A percentile compares a stretch with the other conserved stretches of the same genome.
Conservation (phyloP, 176 grass and related monocot genomes). For the Echinochloa phyllopogon region DNA sequence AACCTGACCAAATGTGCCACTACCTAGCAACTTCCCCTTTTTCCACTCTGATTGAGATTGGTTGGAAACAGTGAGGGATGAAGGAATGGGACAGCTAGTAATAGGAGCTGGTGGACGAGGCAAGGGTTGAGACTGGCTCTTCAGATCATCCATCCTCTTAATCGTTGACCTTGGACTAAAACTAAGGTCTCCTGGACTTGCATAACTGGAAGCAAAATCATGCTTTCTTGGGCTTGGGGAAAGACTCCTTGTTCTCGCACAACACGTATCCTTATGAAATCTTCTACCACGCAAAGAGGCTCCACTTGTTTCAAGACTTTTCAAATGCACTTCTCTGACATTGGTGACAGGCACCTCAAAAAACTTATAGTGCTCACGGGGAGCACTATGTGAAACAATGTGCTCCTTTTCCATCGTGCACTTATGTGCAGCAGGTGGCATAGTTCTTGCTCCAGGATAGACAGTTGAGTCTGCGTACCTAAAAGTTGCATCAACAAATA, state of each 20-base stretch:
- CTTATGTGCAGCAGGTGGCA: constrained; percentile 22
- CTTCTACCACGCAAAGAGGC: constrained; percentile 44
- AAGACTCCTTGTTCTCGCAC: constrained; percentile 58
- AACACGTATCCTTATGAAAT: constrained; percentile 59
- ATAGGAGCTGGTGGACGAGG: constrained; percentile 47
- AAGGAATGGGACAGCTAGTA: constrained; percentile 29
- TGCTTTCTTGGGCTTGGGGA: constrained; percentile 51
- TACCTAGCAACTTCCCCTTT: constrained; percentile 81
- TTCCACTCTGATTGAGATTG: constrained; percentile 62
- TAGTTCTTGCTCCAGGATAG: constrained; percentile 54
- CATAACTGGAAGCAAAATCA: constrained; percentile 47
- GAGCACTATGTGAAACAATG: constrained; percentile 49
- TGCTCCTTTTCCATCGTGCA: constrained; percentile 42
- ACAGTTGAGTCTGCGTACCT: constrained; percentile 54
- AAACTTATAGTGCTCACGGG: constrained; percentile 47
- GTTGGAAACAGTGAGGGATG: constrained; percentile 33
- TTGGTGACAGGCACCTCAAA: constrained; percentile 42
- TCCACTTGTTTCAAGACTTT: constrained; percentile 48
- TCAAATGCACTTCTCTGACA: constrained; percentile 47
- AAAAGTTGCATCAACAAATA: constrained; percentile 37
- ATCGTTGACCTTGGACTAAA: constrained; percentile 61
- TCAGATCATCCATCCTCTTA: constrained; percentile 57
- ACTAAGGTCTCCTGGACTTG: constrained; percentile 49
- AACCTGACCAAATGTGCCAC: constrained; percentile 91
- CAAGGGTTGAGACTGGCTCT: constrained; percentile 68